A percentile compares a stretch with the other conserved stretches of the same genome.
phyloP scores from a whole-genome alignment of 2,329 filamentous ascomycete genomes.

The Juglanconis juglandina region DNA sequence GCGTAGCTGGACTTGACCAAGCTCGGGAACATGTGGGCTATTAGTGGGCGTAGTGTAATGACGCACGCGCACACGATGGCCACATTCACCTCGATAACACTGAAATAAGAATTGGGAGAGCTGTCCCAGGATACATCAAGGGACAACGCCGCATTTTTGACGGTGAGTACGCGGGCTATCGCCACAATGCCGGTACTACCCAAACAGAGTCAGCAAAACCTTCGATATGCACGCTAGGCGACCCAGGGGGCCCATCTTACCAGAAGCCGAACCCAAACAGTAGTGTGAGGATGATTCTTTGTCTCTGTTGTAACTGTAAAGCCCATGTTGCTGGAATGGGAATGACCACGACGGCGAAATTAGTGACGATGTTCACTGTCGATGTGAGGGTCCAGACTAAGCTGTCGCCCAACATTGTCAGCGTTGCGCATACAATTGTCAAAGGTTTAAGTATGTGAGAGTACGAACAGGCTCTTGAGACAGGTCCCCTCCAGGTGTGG shows the following conservation, averaged over 20 bases:
- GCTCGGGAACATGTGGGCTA: slow-evolving; percentile 21
- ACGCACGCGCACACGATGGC: slow-evolving; percentile 29
- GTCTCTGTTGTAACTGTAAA: slow-evolving; percentile 22
- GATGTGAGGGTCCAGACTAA: slow-evolving; percentile 29
- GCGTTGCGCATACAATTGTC: not conserved
- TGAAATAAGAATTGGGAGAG: slow-evolving; percentile 29
- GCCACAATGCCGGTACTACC: slow-evolving; percentile 26
- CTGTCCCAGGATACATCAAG: slow-evolving; percentile 29
- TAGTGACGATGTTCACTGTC: slow-evolving; percentile 25
- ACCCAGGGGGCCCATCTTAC: slow-evolving; percentile 10
- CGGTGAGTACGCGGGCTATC: slow-evolving; percentile 28
- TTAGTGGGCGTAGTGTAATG: slow-evolving; percentile 28
- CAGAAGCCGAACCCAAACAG: slow-evolving; percentile 28
- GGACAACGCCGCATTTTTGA: slow-evolving; percentile 22
- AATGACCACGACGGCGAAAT: slow-evolving; percentile 26
- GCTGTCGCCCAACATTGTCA: not conserved
- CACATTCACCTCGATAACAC: slow-evolving; percentile 29
- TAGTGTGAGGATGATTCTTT: slow-evolving; percentile 22
- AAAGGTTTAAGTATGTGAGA: not conserved
- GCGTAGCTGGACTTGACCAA: slow-evolving; percentile 4
- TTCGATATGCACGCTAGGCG: not conserved
- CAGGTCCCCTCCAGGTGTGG: slow-evolving; percentile 21
- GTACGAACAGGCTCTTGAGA: slow-evolving; percentile 23
- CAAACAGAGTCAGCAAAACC: not conserved
- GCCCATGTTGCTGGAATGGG: slow-evolving; percentile 25